phyloP scores from a whole-genome alignment of 805 yeast genomes.

The Kurtzmaniella fragi region DNA sequence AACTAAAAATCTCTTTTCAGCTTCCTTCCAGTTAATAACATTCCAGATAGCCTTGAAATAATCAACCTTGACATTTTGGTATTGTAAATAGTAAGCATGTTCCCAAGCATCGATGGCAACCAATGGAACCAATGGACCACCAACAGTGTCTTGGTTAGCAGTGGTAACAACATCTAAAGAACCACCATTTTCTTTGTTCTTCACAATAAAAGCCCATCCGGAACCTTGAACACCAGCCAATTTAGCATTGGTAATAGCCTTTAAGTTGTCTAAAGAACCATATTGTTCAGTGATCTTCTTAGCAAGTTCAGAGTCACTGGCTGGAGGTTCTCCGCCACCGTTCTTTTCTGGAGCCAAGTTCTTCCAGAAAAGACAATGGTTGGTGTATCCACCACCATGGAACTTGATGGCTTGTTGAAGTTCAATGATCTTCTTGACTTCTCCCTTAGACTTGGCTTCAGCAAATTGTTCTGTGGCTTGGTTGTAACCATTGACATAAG shows the following conservation, averaged over 20 bases:
- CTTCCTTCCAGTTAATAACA: constrained; percentile 91
- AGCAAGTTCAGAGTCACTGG: constrained; percentile 47
- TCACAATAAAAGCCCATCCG: constrained; percentile 91
- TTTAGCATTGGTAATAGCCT: constrained; percentile 49
- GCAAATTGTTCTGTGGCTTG: constrained; percentile 67
- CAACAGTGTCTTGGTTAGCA: constrained; percentile 81
- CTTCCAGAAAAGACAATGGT: constrained; percentile 86
- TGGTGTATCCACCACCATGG: constrained; percentile 89
- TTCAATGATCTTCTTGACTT: constrained; percentile 53
- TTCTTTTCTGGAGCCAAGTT: constrained; percentile 69
- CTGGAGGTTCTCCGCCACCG: constrained; percentile 69
- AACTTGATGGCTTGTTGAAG: constrained; percentile 76
- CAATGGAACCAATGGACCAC: constrained; percentile 64
- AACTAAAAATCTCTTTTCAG: constrained; percentile 56
- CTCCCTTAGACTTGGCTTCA: constrained; percentile 57
- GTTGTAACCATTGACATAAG: constrained; percentile 84
- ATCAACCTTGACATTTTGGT: constrained; percentile 85
- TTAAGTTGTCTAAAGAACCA: constrained; percentile 70
- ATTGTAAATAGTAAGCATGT: constrained; percentile 92
- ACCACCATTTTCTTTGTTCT: constrained; percentile 65
- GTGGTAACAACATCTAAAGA: constrained; percentile 76
- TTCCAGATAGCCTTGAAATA: constrained; percentile 94
- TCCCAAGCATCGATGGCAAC: constrained; percentile 96
- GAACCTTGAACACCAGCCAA: constrained; percentile 90
- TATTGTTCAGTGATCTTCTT: constrained; percentile 57